Percentiles rank a stretch among this genome's conserved stretches.
Conservation (phyloP, 495 filamentous ascomycete species). For the Penicillium egyptiacum region DNA sequence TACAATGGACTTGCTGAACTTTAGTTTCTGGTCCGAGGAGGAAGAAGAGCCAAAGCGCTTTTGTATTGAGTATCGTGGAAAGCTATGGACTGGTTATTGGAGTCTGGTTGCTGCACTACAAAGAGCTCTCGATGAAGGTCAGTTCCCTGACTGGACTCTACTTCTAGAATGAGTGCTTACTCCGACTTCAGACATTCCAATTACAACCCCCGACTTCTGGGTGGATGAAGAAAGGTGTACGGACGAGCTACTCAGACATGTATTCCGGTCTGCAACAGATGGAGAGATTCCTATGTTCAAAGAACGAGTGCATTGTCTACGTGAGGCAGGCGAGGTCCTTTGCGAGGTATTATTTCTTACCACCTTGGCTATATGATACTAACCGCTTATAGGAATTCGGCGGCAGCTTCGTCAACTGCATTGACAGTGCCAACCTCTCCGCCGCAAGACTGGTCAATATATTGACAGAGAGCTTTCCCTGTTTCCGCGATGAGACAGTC, state of each 20-base stretch:
- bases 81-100: conserved; percentile 91
- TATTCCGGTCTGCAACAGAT: conserved; percentile 83
- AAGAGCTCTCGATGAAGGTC: conserved; percentile 86
- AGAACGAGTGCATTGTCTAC: conserved; percentile 74
- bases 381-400: conserved; percentile 63
- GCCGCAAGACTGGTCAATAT: conserved; percentile 82
- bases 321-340: conserved; percentile 81
- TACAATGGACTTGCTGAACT: conserved; percentile 94
- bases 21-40: conserved; percentile 87
- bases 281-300: conserved; percentile 85
- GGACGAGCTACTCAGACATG: conserved; percentile 66
- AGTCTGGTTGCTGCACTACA: conserved; percentile 85
- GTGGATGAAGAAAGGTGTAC: conserved; percentile 72
- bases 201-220: conserved; percentile 89
- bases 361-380: background rate
- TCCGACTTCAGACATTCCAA: conserved; percentile 66
- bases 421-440: conserved; percentile 73
- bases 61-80: conserved; percentile 74
- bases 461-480: conserved; percentile 74
- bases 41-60: conserved; percentile 64
- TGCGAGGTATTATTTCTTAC: conserved; percentile 63
- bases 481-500: conserved; percentile 76
- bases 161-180: conserved; percentile 9
- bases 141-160: conserved; percentile 21
- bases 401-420: conserved; percentile 69